Evolutionary conservation across 805 yeast genomes (phyloP).

Genomic region (Starmerella ratchasimensis): DNA sequence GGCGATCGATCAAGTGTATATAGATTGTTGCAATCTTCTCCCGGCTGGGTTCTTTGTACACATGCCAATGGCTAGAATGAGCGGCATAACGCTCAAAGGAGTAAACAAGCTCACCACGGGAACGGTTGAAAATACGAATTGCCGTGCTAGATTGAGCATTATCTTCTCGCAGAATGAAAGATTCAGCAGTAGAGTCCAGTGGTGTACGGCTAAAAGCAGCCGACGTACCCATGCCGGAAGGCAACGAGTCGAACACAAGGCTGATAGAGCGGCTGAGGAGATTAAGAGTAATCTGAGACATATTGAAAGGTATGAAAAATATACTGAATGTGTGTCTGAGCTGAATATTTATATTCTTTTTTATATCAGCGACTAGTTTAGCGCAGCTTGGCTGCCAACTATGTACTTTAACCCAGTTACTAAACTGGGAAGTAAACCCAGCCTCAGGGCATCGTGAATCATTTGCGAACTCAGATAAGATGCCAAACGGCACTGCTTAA

Average conservation of each 20-base stretch:
- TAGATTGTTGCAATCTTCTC: conserved; percentile 38
- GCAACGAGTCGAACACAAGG: conserved; percentile 3
- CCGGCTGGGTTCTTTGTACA: conserved; percentile 34
- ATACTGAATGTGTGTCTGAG: too few species aligned
- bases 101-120: conserved; percentile 34
- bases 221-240: conserved; percentile 4
- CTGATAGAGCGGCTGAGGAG: not conserved
- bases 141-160: conserved; percentile 33
- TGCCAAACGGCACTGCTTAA: too few species aligned
- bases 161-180: conserved; percentile 38
- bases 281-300: too few species aligned
- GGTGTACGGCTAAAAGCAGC: conserved; percentile 1
- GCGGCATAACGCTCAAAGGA: conserved; percentile 40
- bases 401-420: too few species aligned
- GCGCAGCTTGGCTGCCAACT: too few species aligned
- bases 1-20: conserved; percentile 35
- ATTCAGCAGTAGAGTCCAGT: conserved; percentile 21
- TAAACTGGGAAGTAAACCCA: too few species aligned
- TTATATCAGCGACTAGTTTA: too few species aligned
- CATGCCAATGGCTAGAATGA: conserved; percentile 39
- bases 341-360: too few species aligned
- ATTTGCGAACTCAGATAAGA: too few species aligned
- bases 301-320: too few species aligned
- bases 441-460: too few species aligned
- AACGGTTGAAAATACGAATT: conserved; percentile 40